Evolutionary conservation across 1,284 basidiomycete genomes (phyloP), one percentile per base, ranked within the genome.

Genomic region (Volvariella surrecta): DNA sequence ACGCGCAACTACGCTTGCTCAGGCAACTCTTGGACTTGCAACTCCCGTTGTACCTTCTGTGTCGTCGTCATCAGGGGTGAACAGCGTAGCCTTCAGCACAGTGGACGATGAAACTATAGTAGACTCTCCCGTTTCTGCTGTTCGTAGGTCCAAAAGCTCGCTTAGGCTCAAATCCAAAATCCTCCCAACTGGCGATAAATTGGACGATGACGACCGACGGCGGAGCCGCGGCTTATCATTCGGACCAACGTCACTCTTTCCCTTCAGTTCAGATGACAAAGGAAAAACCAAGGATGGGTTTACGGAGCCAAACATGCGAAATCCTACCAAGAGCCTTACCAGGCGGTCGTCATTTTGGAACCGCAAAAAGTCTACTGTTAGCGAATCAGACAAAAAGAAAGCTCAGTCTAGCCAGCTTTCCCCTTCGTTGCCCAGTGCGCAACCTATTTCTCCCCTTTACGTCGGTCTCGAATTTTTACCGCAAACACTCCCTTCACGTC

Each of bases 1-100:
- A 38, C 63, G 76, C 4, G 67, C 74, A 19, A 51, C 66, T 15
- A 68, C 67, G 28, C 63, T 79, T 16, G 76, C 74, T 22, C 76
- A 76, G 35, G 72, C 79, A n/a, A 64, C 73, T 2, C 55, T 81
- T 31, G 78, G 76, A 2, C 56, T 82, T 13, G 75, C 81, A 22
- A 70, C 75, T 24, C 73, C 72, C 54, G 64, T 70, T 37, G 64
- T 74, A 48, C 69, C 75, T 13, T 59, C 56, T 35, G 54, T 62
- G 35, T 65, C 76, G 18, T 51, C 68, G 16, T 62, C 64, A 9
- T 59, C 66, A 7, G 68, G 73, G 30, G 48, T 67, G 46, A 68
- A 70, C 53, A 62, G 65, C 4, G 53, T 70, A 45, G 54, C 66
- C 28, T 67, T 72, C 41, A 45, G 56, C 37, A 41, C 58, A 31